These are phyloP conservation scores for Stagonosporopsis vannaccii DNA, from an alignment of 2,329 filamentous ascomycete species.

Conservation along the genomic window DNA sequence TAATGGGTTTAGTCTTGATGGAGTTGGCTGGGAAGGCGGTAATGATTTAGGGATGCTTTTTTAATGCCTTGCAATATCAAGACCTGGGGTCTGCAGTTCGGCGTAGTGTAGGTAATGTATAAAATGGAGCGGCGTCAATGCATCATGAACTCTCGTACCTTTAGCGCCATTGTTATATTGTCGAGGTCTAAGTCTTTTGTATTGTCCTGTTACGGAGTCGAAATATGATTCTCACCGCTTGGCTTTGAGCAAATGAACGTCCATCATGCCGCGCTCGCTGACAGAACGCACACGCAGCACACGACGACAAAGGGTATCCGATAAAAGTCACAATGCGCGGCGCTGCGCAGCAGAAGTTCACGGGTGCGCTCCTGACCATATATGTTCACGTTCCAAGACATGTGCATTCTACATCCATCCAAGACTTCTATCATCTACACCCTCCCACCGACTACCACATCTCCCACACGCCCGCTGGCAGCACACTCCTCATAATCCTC, in stretches of 20 bases:
- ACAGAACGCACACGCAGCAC: no score
- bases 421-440: not conserved
- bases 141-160: no score
- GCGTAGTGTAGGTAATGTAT: not conserved
- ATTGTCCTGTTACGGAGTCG: no score
- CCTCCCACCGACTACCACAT: conserved; percentile 67
- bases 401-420: not conserved
- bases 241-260: no score
- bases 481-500: conserved; percentile 85
- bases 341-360: no score
- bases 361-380: no score
- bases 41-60: conserved; percentile 42
- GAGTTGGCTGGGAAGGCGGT: conserved; percentile 33
- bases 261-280: no score
- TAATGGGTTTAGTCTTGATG: conserved; percentile 42
- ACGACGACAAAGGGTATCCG: no score
- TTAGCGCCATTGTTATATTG: not conserved
- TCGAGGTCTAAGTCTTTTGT: no score
- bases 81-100: not conserved
- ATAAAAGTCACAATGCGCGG: no score
- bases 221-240: no score
- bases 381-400: not conserved
- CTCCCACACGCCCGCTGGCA: conserved; percentile 84
- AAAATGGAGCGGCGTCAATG: not conserved
- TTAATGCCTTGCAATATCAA: conserved; percentile 5